Evolutionary conservation across 805 yeast genomes (phyloP).

Genomic region (Candida hungchunana): DNA sequence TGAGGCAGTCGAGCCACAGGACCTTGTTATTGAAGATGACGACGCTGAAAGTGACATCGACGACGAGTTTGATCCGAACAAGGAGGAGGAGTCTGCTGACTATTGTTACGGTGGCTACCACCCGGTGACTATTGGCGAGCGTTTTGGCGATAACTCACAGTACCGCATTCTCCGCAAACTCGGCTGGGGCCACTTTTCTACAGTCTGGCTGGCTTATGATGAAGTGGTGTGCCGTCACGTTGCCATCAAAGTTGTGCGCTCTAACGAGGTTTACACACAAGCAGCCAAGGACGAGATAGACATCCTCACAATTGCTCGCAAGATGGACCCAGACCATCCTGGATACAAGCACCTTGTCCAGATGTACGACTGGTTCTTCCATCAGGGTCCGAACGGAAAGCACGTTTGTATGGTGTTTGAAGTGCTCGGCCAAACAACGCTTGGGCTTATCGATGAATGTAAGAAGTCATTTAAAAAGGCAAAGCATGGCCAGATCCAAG

Average conservation of each 20-base stretch:
- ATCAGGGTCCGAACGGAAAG: constrained; percentile 57
- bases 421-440: constrained; percentile 56
- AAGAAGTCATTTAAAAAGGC: no score
- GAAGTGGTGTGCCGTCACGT: constrained; percentile 39
- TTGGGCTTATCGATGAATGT: constrained; percentile 46
- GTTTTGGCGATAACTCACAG: constrained; percentile 40
- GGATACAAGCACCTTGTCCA: constrained; percentile 51
- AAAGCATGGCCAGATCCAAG: no score
- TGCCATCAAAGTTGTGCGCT: constrained; percentile 59
- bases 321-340: constrained; percentile 35
- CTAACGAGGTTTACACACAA: constrained; percentile 48
- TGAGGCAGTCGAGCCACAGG: background rate
- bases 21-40: background rate
- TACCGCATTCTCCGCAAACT: constrained; percentile 51
- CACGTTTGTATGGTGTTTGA: constrained; percentile 68
- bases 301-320: constrained; percentile 36
- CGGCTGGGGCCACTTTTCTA: constrained; percentile 72
- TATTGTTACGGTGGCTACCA: constrained; percentile 63
- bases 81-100: constrained; percentile 49
- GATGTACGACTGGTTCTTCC: constrained; percentile 51
- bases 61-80: constrained; percentile 10
- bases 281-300: constrained; percentile 64
- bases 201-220: constrained; percentile 63
- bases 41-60: constrained; percentile 2
- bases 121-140: constrained; percentile 54